These are phyloP conservation scores for Hymenoscyphus repandus DNA, from an alignment of 2,329 filamentous ascomycete genomes.

Conservation along the genomic window DNA sequence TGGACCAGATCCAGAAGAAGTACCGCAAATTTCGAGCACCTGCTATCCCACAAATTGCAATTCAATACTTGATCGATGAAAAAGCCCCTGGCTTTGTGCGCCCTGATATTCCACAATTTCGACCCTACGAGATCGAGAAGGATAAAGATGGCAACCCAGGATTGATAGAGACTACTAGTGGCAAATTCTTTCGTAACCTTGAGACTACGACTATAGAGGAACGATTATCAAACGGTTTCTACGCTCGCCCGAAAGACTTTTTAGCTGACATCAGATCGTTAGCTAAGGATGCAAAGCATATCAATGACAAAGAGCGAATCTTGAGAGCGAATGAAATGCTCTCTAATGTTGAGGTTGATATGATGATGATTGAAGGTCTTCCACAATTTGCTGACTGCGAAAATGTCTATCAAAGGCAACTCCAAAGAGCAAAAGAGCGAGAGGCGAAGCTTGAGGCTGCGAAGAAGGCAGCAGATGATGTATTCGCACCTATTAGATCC, in stretches of 20 bases:
- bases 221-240: constrained; percentile 93
- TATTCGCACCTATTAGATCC: constrained; percentile 36
- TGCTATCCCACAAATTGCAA: constrained; percentile 66
- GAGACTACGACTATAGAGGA: constrained; percentile 92
- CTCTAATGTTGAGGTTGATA: constrained; percentile 91
- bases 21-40: constrained; percentile 85
- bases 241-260: constrained; percentile 86
- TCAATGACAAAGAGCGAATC: constrained; percentile 76
- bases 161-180: constrained; percentile 66
- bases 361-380: constrained; percentile 67
- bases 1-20: constrained; percentile 91
- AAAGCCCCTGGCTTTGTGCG: constrained; percentile 67
- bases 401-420: constrained; percentile 68
- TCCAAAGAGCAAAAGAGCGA: constrained; percentile 55
- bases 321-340: constrained; percentile 88
- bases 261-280: constrained; percentile 79
- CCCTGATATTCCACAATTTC: constrained; percentile 46
- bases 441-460: constrained; percentile 46
- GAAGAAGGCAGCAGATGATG: constrained; percentile 39
- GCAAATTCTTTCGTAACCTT: constrained; percentile 92
- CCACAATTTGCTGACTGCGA: constrained; percentile 73
- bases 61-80: constrained; percentile 81
- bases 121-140: constrained; percentile 74
- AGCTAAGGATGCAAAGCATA: constrained; percentile 75
- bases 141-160: constrained; percentile 77